Conservation (phyloP, 805 yeast genomes). For the Candida railenensis region DNA sequence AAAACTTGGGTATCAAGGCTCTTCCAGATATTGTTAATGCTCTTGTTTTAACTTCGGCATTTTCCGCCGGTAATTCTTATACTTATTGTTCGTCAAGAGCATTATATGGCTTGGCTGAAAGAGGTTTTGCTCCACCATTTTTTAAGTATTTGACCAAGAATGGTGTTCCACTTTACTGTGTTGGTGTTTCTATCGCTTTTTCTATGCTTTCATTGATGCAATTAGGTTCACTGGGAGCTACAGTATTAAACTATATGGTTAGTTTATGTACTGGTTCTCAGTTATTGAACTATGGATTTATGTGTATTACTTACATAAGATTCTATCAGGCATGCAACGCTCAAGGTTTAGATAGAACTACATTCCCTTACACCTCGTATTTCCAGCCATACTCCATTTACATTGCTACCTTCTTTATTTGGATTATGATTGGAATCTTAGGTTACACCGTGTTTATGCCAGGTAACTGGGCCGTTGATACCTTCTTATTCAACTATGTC, state of each 20-base stretch:
- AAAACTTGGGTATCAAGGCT: constrained; percentile 29
- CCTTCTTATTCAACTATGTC: constrained; percentile 68
- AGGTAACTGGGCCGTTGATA: constrained; percentile 59
- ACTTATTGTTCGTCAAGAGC: constrained; percentile 30
- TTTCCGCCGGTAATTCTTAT: constrained; percentile 34
- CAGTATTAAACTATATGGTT: constrained; percentile 45
- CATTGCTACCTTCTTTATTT: constrained; percentile 28
- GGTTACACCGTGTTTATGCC: constrained; percentile 74
- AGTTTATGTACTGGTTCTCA: constrained; percentile 49
- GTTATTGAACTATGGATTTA: constrained; percentile 45
- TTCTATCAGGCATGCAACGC: constrained; percentile 41
- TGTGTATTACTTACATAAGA: constrained; percentile 41
- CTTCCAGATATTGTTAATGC: constrained; percentile 39
- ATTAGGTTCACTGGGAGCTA: constrained; percentile 24
- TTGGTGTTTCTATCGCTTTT: constrained; percentile 28
- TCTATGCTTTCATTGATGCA: constrained; percentile 31
- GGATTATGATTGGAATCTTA: constrained; percentile 51
- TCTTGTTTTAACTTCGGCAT: constrained; percentile 38
- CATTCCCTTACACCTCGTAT: constrained; percentile 43
- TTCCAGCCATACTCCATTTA: constrained; percentile 40
- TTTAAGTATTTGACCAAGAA: constrained; percentile 50
- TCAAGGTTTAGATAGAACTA: constrained; percentile 37
- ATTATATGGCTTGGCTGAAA: constrained; percentile 35
- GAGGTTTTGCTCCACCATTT: constrained; percentile 36
- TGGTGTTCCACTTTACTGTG: constrained; percentile 71